A percentile compares a stretch with the other conserved stretches of the same genome.
Conservation (phyloP, 2,329 filamentous ascomycete genomes). For the Claviceps capensis region DNA sequence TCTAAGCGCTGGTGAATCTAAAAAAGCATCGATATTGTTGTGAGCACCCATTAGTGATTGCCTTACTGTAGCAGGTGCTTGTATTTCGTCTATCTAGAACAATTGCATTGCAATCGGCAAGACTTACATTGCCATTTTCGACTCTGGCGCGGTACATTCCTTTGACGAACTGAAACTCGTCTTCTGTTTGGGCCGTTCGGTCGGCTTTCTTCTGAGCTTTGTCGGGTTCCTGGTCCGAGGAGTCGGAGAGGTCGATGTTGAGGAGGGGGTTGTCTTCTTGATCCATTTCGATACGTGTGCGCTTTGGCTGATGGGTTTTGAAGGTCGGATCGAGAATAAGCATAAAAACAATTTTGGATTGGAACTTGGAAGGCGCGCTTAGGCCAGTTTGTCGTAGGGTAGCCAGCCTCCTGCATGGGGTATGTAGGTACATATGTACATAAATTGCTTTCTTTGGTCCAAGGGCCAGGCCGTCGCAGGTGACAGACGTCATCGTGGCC, state of each 20-base stretch:
- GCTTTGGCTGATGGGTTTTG: background rate
- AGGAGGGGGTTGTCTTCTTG: conserved; percentile 16
- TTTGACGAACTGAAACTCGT: conserved; percentile 33
- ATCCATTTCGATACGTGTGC: conserved; percentile 12
- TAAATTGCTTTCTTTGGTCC: no score
- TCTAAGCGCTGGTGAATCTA: conserved; percentile 31
- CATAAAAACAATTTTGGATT: no score
- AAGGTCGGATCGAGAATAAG: no score
- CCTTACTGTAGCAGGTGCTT: background rate
- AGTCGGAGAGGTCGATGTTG: conserved; percentile 17
- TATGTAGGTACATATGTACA: no score
- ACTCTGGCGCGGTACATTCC: conserved; percentile 31
- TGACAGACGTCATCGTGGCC: no score
- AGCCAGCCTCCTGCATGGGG: no score
- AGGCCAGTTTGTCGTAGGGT: no score
- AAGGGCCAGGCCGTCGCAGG: no score
- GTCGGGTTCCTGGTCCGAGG: conserved; percentile 17
- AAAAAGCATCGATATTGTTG: background rate
- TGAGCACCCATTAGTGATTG: background rate
- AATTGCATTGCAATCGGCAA: background rate
- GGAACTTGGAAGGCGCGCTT: no score
- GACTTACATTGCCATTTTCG: conserved; percentile 41
- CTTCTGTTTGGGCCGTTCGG: conserved; percentile 33
- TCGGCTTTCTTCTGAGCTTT: conserved; percentile 8
- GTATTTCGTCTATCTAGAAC: background rate